Evolutionary conservation across 208 protist genomes (phyloP).

Genomic region (Trypanosoma melophagium): DNA sequence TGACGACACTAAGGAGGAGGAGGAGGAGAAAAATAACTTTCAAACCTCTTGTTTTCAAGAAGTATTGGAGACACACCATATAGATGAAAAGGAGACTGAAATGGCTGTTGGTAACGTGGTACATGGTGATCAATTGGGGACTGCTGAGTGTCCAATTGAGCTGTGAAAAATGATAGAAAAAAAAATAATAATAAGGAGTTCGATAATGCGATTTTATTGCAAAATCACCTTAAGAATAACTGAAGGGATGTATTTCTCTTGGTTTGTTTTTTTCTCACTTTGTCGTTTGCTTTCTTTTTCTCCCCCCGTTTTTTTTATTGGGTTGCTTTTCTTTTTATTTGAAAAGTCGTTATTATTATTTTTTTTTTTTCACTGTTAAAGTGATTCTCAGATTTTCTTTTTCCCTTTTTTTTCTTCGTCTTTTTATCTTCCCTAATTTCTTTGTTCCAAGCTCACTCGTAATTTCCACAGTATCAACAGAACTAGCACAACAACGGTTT

Average conservation of each 20-base stretch:
- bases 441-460: neutral
- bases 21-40: neutral
- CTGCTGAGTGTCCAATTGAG: slow-evolving; percentile 70
- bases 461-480: neutral
- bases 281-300: slow-evolving; percentile 1
- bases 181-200: neutral
- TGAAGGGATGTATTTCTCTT: neutral
- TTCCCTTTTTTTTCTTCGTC: slow-evolving; percentile 18
- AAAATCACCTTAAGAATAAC: neutral
- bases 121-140: slow-evolving; percentile 27
- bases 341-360: neutral
- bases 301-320: slow-evolving; percentile 2
- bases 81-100: slow-evolving; percentile 1
- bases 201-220: neutral
- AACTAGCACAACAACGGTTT: neutral
- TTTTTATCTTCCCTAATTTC: slow-evolving; percentile 5
- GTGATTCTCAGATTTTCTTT: slow-evolving; percentile 1
- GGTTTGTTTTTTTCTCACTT: slow-evolving; percentile 3
- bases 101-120: neutral
- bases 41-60: neutral
- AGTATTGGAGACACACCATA: neutral
- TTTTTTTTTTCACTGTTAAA: slow-evolving; percentile 13
- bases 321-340: neutral
- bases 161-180: slow-evolving; percentile 33
- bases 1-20: slow-evolving; percentile 3